Base-by-base conservation (phyloP, 257 asterid species). In the Solanum lycopersicoides region DNA sequence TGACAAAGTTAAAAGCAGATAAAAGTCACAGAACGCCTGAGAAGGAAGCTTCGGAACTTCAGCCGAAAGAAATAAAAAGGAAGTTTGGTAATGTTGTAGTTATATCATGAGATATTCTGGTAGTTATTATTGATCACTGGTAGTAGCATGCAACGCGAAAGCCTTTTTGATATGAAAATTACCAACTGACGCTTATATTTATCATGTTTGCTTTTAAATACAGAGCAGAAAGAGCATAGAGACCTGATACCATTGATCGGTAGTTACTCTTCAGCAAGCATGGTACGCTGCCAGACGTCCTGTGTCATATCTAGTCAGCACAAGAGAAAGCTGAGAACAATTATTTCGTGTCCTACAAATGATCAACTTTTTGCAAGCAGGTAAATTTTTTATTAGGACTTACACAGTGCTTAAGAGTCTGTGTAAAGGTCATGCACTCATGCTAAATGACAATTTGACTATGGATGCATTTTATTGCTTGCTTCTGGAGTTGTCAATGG, bases 271-370 rank as follows among this genome's bases (percentile, higher is more conserved):
- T 90, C 93, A 20, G 89, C 93, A 37, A 56, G 66, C 68, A 82
- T 39, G 74, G 87, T 92, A 74, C 89, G 88, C 34, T 91, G 91
- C 89, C 93, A 90, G 53, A 82, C 91, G n/a, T 59, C 88, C 39
- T 91, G 85, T 86, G 41, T 89, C 50, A 53, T 89, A 21, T 75
- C 92, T 47, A 92, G 95, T 90, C 92, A 91, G 34, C 95, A 92
- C 86, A 92, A 91, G 87, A 92, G 95, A 88, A 92, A 89, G 91
- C 79, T 92, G 90, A 91, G 93, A 91, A 91, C 93, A 84, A 91
- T 92, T 84, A 85, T 88, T 50, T 72, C 89, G 25, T 91, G 93
- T 83, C 95, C 93, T 3, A 86, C 93, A 68, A 92, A 90, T 71
- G 93, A 91, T 74, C 92, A 91, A 87, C 92, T 92, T 28, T 92